A percentile compares a stretch with the other conserved stretches of the same genome.
Evolutionary conservation across 768 basidiomycete genomes (phyloP).

Genomic region (Coprinopsis marcescibilis): DNA sequence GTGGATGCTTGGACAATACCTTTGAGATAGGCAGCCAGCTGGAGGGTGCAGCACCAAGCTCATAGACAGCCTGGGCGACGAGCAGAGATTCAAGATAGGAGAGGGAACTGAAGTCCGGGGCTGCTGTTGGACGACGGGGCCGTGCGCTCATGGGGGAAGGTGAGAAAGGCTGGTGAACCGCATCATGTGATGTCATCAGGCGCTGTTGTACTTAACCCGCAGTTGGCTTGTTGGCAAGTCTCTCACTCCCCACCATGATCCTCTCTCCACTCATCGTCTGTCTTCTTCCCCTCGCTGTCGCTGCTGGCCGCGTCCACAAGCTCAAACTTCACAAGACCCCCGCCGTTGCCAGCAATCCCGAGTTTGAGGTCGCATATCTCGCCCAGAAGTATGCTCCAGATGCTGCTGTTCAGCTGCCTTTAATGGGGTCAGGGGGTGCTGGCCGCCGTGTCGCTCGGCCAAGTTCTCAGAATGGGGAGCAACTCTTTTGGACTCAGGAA

Average conservation of each 20-base stretch:
- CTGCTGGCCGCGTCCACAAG: slow-evolving; percentile 62
- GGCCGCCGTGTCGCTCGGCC: slow-evolving; percentile 54
- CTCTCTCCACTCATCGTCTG: slow-evolving; percentile 35
- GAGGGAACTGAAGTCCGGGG: slow-evolving; percentile 17
- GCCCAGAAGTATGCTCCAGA: slow-evolving; percentile 87
- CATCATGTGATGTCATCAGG: slow-evolving; percentile 9
- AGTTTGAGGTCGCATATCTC: slow-evolving; percentile 76
- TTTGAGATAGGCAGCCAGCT: slow-evolving; percentile 66
- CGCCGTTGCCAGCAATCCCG: slow-evolving; percentile 51
- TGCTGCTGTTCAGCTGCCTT: slow-evolving; percentile 41
- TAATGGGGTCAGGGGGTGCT: slow-evolving; percentile 69
- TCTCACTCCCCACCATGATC: slow-evolving; percentile 26
- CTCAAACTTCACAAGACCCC: slow-evolving; percentile 88
- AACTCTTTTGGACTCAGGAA: slow-evolving; percentile 79
- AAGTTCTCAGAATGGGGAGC: slow-evolving; percentile 39
- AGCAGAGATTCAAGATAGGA: slow-evolving; percentile 63
- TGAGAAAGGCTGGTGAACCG: background rate
- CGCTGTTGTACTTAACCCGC: slow-evolving; percentile 2
- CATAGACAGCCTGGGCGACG: slow-evolving; percentile 82
- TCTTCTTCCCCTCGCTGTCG: slow-evolving; percentile 42
- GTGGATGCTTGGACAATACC: slow-evolving; percentile 64
- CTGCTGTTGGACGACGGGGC: slow-evolving; percentile 23
- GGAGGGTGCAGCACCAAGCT: slow-evolving; percentile 52
- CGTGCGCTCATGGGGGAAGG: slow-evolving; percentile 25
- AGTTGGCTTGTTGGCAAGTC: background rate